Evolutionary conservation across 176 grass and related monocot genomes (phyloP).

Genomic region (Aegilops longissima): DNA sequence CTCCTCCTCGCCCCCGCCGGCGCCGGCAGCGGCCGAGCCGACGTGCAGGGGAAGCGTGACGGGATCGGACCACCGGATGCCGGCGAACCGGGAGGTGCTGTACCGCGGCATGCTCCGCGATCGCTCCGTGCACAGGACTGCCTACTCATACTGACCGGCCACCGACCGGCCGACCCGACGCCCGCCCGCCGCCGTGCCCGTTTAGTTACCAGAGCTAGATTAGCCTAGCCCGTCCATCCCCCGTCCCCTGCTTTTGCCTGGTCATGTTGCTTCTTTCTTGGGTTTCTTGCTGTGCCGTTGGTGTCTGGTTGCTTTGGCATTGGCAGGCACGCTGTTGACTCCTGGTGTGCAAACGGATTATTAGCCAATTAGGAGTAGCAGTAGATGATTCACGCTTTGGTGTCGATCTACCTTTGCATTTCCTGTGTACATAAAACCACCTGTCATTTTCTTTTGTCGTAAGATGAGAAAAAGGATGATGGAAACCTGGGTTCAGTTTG

Average conservation of each 20-base stretch:
- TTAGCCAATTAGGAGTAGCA: slow-evolving; percentile 5
- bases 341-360: not conserved
- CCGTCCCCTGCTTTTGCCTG: not conserved
- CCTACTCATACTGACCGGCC: slow-evolving; percentile 52
- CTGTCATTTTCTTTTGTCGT: not conserved
- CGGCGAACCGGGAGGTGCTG: slow-evolving; percentile 76
- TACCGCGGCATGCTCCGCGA: slow-evolving; percentile 92
- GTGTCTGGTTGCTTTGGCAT: not conserved
- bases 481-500: not conserved
- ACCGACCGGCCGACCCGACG: not conserved
- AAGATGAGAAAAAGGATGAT: not conserved
- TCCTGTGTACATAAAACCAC: not conserved
- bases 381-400: not conserved
- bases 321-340: slow-evolving; percentile 26
- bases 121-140: slow-evolving; percentile 47
- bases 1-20: too few relatives aligned
- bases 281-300: not conserved
- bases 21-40: not conserved
- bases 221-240: not conserved
- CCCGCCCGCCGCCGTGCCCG: not conserved
- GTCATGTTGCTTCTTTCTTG: not conserved
- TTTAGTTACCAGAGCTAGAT: not conserved
- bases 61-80: slow-evolving; percentile 45
- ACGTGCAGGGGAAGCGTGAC: slow-evolving; percentile 25
- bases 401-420: not conserved